Evolutionary conservation across 2,329 filamentous ascomycete genomes (phyloP).

Genomic region (Trichothecium roseum): DNA sequence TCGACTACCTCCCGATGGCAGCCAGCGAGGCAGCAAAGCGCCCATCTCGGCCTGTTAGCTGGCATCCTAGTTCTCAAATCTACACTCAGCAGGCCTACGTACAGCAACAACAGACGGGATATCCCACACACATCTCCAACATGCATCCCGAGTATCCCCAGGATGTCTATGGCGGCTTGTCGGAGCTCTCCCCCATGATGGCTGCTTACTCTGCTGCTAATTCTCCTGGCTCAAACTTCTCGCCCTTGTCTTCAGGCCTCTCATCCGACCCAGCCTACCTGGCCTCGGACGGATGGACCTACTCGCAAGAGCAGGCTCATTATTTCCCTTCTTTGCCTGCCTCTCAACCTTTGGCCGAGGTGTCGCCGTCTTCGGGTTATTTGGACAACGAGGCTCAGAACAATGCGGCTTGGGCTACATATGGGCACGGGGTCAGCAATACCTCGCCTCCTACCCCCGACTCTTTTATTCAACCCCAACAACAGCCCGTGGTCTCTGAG

Average conservation of each 20-base stretch:
- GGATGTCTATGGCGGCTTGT: constrained; percentile 29
- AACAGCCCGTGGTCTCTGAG: constrained; percentile 37
- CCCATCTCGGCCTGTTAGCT: constrained; percentile 56
- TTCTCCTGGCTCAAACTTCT: constrained; percentile 45
- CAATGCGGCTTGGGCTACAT: too few species aligned
- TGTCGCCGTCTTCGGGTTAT: constrained; percentile 20
- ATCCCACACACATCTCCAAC: constrained; percentile 25
- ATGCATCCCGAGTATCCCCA: constrained; percentile 29
- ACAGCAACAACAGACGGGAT: constrained; percentile 23
- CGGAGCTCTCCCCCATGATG: constrained; percentile 40
- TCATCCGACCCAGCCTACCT: constrained; percentile 22
- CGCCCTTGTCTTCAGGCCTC: constrained; percentile 41
- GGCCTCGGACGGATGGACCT: constrained; percentile 25
- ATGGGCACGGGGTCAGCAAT: constrained; percentile 31
- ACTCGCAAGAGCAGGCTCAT: constrained; percentile 17
- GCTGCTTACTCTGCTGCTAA: constrained; percentile 46
- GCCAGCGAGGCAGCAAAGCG: too few species aligned
- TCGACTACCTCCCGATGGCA: too few species aligned
- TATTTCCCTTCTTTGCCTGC: constrained; percentile 14
- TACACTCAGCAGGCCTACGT: constrained; percentile 23
- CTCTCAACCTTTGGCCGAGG: constrained; percentile 14
- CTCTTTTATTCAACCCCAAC: constrained; percentile 41
- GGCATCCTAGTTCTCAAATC: constrained; percentile 57
- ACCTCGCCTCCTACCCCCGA: constrained; percentile 51
- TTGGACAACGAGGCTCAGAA: constrained; percentile 8